A percentile compares a stretch with the other conserved stretches of the same genome.
These are phyloP conservation scores for Yamadazyma paraphyllophila DNA, from an alignment of 805 yeast species.

Conservation along the genomic window DNA sequence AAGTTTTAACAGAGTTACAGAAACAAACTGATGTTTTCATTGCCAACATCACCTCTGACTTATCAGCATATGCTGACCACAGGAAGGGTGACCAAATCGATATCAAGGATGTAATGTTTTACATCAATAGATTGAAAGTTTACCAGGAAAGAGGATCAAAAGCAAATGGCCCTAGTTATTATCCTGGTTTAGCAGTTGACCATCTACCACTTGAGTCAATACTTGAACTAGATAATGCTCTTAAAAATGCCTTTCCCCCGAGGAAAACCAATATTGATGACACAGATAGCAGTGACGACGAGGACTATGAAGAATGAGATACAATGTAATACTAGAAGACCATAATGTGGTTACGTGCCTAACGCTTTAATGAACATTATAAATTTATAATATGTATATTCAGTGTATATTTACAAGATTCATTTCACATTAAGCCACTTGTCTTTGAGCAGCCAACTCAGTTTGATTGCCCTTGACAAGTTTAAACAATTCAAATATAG, in stretches of 20 bases:
- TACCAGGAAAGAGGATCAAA: conserved; percentile 12
- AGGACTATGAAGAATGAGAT: too few species aligned
- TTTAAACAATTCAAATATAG: conserved; percentile 74
- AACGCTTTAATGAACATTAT: too few species aligned
- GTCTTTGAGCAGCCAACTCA: conserved; percentile 20
- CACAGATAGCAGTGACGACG: too few species aligned
- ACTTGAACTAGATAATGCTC: conserved; percentile 30
- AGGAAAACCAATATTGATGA: neutral
- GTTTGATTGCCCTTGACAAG: conserved; percentile 39
- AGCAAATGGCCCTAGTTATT: conserved; percentile 18
- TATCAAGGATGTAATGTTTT: conserved; percentile 35
- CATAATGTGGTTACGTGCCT: too few species aligned
- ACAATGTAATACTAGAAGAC: too few species aligned
- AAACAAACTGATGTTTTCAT: conserved; percentile 32
- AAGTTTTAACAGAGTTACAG: conserved; percentile 21
- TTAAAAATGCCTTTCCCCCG: conserved; percentile 11
- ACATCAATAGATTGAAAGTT: conserved; percentile 30
- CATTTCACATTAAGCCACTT: conserved; percentile 11
- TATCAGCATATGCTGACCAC: conserved; percentile 37
- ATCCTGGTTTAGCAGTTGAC: conserved; percentile 31
- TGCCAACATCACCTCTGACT: conserved; percentile 27
- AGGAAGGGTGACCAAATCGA: conserved; percentile 22
- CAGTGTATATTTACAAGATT: conserved; percentile 18
- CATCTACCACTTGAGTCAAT: conserved; percentile 37
- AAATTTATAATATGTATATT: conserved; percentile 8